A percentile compares a stretch with the other conserved stretches of the same genome.
Conservation (phyloP, 345 rosid genomes). For the Reutealis trisperma region DNA sequence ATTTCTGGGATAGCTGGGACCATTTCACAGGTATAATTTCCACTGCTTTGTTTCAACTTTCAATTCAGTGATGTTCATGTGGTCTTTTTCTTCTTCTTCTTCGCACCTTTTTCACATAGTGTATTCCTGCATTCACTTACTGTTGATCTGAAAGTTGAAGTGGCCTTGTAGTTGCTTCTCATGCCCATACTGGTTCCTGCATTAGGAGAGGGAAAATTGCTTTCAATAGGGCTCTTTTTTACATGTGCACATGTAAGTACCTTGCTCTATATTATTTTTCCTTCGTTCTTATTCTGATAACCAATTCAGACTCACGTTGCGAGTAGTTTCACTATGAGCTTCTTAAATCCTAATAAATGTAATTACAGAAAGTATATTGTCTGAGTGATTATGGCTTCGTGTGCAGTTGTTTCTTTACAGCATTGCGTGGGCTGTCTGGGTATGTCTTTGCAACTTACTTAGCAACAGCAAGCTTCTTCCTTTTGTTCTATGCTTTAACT, state of each 20-base stretch:
- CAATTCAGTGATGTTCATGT: not conserved
- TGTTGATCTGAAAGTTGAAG: constrained; percentile 16
- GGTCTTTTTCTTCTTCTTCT: not conserved
- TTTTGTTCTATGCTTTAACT: not conserved
- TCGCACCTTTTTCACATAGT: not conserved
- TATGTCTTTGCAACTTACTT: constrained; percentile 32
- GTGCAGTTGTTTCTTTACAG: constrained; percentile 79
- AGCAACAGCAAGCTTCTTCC: not conserved
- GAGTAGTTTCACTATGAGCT: not conserved
- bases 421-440: constrained; percentile 87
- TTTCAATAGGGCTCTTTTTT: constrained; percentile 76
- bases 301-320: not conserved
- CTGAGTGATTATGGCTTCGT: constrained; percentile 16
- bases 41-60: not conserved
- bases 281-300: not conserved
- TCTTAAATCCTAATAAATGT: not conserved
- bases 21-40: constrained; percentile 66
- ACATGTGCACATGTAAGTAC: constrained; percentile 62
- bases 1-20: constrained; percentile 78
- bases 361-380: not conserved
- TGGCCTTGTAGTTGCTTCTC: constrained; percentile 57
- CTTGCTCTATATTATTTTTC: constrained; percentile 4
- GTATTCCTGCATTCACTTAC: not conserved
- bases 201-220: constrained; percentile 75
- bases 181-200: constrained; percentile 76